phyloP scores from a whole-genome alignment of 768 basidiomycete genomes.

The Collybia nuda region DNA sequence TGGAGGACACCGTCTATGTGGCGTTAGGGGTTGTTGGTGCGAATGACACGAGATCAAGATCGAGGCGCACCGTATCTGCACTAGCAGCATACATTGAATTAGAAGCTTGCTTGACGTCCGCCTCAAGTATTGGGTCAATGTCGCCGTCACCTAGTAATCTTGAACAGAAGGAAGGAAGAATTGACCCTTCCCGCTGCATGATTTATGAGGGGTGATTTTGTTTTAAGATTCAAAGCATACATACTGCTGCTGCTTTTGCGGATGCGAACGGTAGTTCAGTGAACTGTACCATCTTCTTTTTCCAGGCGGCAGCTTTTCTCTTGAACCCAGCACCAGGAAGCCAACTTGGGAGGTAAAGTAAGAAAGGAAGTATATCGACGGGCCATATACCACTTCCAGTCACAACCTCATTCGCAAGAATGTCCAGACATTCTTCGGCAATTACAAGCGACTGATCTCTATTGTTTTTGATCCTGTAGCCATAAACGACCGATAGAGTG shows the following conservation, averaged over 20 bases:
- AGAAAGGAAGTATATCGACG: constrained; percentile 26
- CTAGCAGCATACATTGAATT: too few species aligned
- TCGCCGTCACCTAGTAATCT: too few species aligned
- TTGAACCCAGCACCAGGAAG: constrained; percentile 23
- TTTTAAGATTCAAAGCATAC: background rate
- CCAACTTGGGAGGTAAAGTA: constrained; percentile 24
- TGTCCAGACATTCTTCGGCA: constrained; percentile 11
- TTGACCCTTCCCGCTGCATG: too few species aligned
- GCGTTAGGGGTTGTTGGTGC: constrained; percentile 30
- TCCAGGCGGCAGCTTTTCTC: constrained; percentile 12
- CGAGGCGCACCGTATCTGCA: background rate
- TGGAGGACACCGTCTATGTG: constrained; percentile 43
- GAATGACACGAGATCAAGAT: constrained; percentile 8
- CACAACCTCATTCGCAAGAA: constrained; percentile 21
- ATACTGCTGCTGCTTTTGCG: constrained; percentile 6
- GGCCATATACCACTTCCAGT: constrained; percentile 32
- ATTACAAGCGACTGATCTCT: constrained; percentile 22
- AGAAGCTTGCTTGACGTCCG: too few species aligned
- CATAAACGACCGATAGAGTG: constrained; percentile 47
- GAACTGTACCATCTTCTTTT: constrained; percentile 10
- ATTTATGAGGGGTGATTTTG: too few species aligned
- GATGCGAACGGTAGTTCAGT: constrained; percentile 8
- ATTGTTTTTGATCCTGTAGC: constrained; percentile 29
- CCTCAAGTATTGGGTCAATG: too few species aligned
- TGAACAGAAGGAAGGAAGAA: too few species aligned